Evolutionary conservation across 257 asterid genomes (phyloP).

Genomic region (Lavandula angustifolia): DNA sequence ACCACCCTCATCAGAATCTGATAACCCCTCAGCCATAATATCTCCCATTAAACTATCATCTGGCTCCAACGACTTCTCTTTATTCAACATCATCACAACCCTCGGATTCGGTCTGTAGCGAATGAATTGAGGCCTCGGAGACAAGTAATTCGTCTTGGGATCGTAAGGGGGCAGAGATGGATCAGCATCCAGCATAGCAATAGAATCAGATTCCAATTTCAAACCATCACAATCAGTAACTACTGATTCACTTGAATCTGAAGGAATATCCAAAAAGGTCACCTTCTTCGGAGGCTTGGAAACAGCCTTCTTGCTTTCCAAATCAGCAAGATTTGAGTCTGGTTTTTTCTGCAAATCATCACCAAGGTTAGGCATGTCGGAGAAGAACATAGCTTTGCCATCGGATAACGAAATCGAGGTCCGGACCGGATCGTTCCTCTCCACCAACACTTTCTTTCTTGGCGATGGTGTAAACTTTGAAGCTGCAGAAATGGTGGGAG

Average conservation of each 20-base stretch:
- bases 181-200: constrained; percentile 77
- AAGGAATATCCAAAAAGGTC: constrained; percentile 48
- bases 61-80: constrained; percentile 39
- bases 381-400: no score
- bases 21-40: constrained; percentile 22
- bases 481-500: constrained; percentile 93
- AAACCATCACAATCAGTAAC: constrained; percentile 16
- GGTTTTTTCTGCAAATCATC: no score
- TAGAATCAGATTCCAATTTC: constrained; percentile 32
- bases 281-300: constrained; percentile 39
- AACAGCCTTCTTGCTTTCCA: constrained; percentile 25
- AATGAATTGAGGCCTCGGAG: constrained; percentile 87
- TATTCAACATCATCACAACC: background rate
- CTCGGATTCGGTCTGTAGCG: constrained; percentile 41
- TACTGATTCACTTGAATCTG: constrained; percentile 34
- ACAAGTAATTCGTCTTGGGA: constrained; percentile 76
- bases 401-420: constrained; percentile 66
- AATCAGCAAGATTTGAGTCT: constrained; percentile 18
- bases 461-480: constrained; percentile 86
- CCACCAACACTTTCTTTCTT: constrained; percentile 73
- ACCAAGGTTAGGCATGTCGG: no score
- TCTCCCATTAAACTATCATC: constrained; percentile 48
- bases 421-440: constrained; percentile 75
- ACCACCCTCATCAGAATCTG: constrained; percentile 41
- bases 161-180: constrained; percentile 76